A percentile compares a stretch with the other conserved stretches of the same genome.
phyloP scores from a whole-genome alignment of 75 land plant species.

The Sequoia sempervirens region DNA sequence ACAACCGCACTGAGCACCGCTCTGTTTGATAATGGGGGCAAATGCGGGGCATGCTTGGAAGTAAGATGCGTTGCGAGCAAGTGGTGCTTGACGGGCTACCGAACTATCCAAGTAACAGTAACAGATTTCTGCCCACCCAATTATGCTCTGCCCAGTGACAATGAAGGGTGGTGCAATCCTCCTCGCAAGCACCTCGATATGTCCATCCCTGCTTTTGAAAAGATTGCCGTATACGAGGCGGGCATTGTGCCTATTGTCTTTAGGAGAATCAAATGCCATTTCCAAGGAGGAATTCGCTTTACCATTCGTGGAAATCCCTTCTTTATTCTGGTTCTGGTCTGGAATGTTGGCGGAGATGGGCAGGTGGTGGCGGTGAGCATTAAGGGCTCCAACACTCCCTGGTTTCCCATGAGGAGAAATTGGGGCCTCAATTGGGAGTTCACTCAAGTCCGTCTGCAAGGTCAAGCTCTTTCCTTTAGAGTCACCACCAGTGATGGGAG shows the following conservation, averaged over 20 bases:
- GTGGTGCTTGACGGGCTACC: slow-evolving; percentile 43
- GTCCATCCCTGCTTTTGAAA: slow-evolving; percentile 51
- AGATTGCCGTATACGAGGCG: not conserved
- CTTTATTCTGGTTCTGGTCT: slow-evolving; percentile 41
- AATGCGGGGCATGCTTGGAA: slow-evolving; percentile 66
- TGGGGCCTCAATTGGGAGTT: slow-evolving; percentile 66
- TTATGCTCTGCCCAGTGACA: slow-evolving; percentile 14
- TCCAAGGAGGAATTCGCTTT: slow-evolving; percentile 44
- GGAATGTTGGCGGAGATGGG: slow-evolving; percentile 41
- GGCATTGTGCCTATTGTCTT: slow-evolving; percentile 20
- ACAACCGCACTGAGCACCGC: slow-evolving; percentile 64
- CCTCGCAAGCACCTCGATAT: slow-evolving; percentile 64
- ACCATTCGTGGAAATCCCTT: slow-evolving; percentile 45
- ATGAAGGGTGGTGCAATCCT: slow-evolving; percentile 73
- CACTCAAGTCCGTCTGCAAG: slow-evolving; percentile 24
- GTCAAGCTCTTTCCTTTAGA: slow-evolving; percentile 47
- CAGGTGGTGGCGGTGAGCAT: slow-evolving; percentile 23
- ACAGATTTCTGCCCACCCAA: slow-evolving; percentile 64
- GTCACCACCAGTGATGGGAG: slow-evolving; percentile 38
- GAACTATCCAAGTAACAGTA: slow-evolving; percentile 44
- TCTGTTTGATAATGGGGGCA: slow-evolving; percentile 42
- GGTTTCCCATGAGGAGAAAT: slow-evolving; percentile 50
- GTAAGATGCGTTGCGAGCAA: slow-evolving; percentile 43
- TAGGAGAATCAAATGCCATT: slow-evolving; percentile 3
- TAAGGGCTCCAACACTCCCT: slow-evolving; percentile 33